Evolutionary conservation across 2,329 filamentous ascomycete genomes (phyloP).

Genomic region (Plectosphaerella sp.): DNA sequence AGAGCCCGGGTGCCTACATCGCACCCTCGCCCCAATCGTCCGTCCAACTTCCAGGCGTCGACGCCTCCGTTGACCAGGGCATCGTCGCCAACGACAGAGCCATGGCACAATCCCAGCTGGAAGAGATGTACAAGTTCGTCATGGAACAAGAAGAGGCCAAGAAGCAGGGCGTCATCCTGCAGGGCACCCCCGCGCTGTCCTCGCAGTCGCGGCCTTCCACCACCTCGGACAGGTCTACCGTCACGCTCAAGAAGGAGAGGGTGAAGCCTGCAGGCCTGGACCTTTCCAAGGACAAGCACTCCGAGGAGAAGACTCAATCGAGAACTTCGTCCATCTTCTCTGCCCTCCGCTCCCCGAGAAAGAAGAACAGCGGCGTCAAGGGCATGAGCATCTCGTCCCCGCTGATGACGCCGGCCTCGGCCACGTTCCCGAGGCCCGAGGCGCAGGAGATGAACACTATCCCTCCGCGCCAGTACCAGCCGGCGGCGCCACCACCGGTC

Average conservation of each 20-base stretch:
- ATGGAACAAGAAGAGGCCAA: slow-evolving; percentile 81
- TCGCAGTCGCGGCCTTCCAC: slow-evolving; percentile 17
- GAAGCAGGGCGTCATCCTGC: slow-evolving; percentile 47
- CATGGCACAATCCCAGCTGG: slow-evolving; percentile 77
- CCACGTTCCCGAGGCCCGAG: slow-evolving; percentile 51
- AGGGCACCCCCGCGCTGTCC: slow-evolving; percentile 32
- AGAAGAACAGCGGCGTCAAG: slow-evolving; percentile 45
- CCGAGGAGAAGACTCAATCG: slow-evolving; percentile 48
- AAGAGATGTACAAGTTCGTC: slow-evolving; percentile 86
- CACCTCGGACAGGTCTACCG: slow-evolving; percentile 20
- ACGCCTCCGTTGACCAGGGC: slow-evolving; percentile 70
- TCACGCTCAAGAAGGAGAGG: slow-evolving; percentile 38
- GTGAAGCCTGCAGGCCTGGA: slow-evolving; percentile 47
- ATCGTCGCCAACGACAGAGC: slow-evolving; percentile 71
- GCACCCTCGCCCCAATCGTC: slow-evolving; percentile 41
- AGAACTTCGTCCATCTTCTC: slow-evolving; percentile 56
- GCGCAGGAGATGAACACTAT: slow-evolving; percentile 54
- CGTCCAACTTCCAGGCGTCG: slow-evolving; percentile 51
- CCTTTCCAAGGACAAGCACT: slow-evolving; percentile 26
- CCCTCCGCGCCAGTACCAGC: slow-evolving; percentile 53
- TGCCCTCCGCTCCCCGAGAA: slow-evolving; percentile 55
- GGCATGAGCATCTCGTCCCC: slow-evolving; percentile 59
- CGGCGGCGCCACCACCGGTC: slow-evolving; percentile 52
- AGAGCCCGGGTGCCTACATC: slow-evolving; percentile 31
- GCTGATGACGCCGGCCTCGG: slow-evolving; percentile 60